These are phyloP conservation scores for Penicillium ochrochloron DNA, from an alignment of 495 filamentous ascomycete genomes.

Conservation along the genomic window DNA sequence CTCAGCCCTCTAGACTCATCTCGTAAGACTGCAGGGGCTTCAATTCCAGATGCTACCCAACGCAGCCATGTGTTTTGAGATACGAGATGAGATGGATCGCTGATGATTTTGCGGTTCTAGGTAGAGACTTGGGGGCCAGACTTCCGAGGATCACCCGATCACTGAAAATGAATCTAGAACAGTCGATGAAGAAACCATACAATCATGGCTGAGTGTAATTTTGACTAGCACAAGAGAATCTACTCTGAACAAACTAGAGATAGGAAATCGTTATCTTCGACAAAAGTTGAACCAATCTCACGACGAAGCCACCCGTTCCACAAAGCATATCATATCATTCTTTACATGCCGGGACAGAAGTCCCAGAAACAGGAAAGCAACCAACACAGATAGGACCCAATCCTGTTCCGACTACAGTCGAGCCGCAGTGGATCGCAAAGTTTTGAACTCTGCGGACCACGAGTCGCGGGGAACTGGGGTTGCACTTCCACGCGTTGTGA, in stretches of 20 bases:
- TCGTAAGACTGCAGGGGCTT: neutral
- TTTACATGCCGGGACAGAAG: slow-evolving; percentile 2
- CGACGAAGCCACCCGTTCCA: neutral
- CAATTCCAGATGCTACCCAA: slow-evolving; percentile 6
- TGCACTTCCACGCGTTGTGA: slow-evolving; percentile 33
- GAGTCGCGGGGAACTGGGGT: slow-evolving; percentile 36
- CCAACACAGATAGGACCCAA: slow-evolving; percentile 2
- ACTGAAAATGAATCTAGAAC: slow-evolving; percentile 6
- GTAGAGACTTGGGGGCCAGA: slow-evolving; percentile 4
- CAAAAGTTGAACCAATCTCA: neutral
- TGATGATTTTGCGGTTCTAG: neutral
- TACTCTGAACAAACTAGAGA: neutral
- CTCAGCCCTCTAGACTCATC: neutral
- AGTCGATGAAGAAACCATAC: neutral
- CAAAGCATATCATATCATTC: neutral
- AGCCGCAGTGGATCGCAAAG: slow-evolving; percentile 22
- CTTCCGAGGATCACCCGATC: slow-evolving; percentile 7
- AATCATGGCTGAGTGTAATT: neutral
- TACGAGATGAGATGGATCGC: slow-evolving; percentile 7
- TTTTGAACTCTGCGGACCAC: slow-evolving; percentile 28
- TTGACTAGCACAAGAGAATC: neutral
- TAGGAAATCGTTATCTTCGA: neutral
- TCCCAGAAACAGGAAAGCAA: neutral
- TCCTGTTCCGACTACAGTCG: slow-evolving; percentile 13
- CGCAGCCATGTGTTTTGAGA: slow-evolving; percentile 1